A percentile compares a stretch with the other conserved stretches of the same genome.
Conservation (phyloP, 108 stramenopile species). For the Nitzschia palea region DNA sequence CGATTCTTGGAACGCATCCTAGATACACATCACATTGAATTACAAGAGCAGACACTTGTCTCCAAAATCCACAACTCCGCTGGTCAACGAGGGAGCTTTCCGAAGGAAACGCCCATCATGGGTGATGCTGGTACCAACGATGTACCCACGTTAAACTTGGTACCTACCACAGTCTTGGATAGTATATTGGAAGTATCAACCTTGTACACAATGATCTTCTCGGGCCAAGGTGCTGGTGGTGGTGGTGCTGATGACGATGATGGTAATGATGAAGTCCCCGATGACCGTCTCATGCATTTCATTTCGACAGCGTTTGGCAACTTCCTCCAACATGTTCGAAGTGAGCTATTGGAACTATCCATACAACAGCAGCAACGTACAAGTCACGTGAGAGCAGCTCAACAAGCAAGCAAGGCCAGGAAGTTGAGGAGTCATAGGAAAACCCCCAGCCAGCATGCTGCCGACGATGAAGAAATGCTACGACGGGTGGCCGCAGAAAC, state of each 20-base stretch:
- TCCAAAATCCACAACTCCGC: background rate
- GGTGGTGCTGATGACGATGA: background rate
- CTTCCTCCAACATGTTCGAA: conserved; percentile 66
- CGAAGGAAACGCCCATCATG: conserved; percentile 5
- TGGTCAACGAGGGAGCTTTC: background rate
- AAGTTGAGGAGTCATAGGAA: background rate
- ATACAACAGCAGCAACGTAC: conserved; percentile 18
- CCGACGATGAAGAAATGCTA: background rate
- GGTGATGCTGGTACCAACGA: background rate
- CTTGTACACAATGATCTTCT: conserved; percentile 64
- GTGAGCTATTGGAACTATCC: conserved; percentile 43
- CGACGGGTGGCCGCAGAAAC: background rate
- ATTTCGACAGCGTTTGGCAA: conserved; percentile 56
- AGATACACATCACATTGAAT: conserved; percentile 57
- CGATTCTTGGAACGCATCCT: conserved; percentile 58
- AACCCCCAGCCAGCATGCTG: background rate
- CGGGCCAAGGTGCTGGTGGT: background rate
- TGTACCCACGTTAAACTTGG: conserved; percentile 1
- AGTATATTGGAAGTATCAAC: conserved; percentile 74
- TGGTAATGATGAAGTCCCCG: background rate
- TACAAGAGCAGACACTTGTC: conserved; percentile 30
- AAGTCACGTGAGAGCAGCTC: conserved; percentile 16
- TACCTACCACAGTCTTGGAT: conserved; percentile 71
- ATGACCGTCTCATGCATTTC: conserved; percentile 51
- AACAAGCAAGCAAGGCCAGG: conserved; percentile 6